Conservation (phyloP, 208 protist species). For the Crithidia fasciculata region DNA sequence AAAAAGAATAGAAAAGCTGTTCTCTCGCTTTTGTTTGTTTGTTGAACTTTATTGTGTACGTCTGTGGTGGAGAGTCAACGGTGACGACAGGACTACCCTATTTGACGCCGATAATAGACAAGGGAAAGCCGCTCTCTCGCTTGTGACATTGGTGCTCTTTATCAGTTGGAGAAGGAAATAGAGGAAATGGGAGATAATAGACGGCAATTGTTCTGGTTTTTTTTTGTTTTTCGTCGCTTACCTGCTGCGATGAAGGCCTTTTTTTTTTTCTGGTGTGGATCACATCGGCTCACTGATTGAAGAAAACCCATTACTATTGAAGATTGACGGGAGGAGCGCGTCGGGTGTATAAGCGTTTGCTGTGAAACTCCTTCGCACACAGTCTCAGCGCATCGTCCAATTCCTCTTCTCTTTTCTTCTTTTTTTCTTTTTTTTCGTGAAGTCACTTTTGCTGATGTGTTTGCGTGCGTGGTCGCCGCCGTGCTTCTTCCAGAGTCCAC, state of each 20-base stretch:
- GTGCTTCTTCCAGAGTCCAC: too few species aligned
- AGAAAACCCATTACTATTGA: too few species aligned
- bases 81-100: too few species aligned
- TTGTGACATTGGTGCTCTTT: neutral
- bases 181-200: neutral
- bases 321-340: too few species aligned
- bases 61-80: too few species aligned
- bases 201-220: neutral
- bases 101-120: neutral
- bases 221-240: too few species aligned
- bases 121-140: neutral
- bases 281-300: too few species aligned
- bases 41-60: neutral
- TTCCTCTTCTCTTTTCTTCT: too few species aligned
- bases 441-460: neutral
- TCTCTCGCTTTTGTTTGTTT: neutral
- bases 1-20: neutral
- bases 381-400: too few species aligned
- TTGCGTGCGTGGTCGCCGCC: too few species aligned
- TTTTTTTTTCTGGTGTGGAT: neutral
- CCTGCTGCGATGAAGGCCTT: neutral
- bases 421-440: conserved; percentile 1
- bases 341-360: too few species aligned
- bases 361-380: too few species aligned
- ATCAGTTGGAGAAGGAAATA: neutral